Conservation (phyloP, 2,329 filamentous ascomycete species). For the Pyrenophora teres region DNA sequence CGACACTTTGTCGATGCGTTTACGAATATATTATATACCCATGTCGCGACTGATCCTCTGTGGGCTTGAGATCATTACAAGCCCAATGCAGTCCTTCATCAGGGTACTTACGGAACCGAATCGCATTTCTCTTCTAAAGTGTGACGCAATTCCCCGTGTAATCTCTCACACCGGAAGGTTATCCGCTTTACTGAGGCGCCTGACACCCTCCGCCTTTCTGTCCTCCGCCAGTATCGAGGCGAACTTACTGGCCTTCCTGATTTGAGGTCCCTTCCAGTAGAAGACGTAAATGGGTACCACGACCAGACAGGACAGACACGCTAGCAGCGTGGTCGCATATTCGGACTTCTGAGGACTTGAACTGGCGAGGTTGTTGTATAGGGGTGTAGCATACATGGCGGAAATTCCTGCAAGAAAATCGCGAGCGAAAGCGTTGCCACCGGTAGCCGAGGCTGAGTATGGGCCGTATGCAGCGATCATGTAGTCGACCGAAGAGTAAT, state of each 20-base stretch:
- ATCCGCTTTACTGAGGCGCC: slow-evolving; percentile 27
- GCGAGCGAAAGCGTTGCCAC: slow-evolving; percentile 74
- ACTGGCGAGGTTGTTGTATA: slow-evolving; percentile 48
- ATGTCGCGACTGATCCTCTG: too few relatives aligned
- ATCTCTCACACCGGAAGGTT: slow-evolving; percentile 10
- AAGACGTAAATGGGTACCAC: slow-evolving; percentile 50
- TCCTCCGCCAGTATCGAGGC: slow-evolving; percentile 45
- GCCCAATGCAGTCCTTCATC: too few relatives aligned
- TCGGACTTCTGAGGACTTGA: slow-evolving; percentile 49
- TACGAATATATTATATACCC: too few relatives aligned
- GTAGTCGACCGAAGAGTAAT: slow-evolving; percentile 78
- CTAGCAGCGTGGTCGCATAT: slow-evolving; percentile 60
- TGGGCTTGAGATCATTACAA: too few relatives aligned
- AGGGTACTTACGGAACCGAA: too few relatives aligned
- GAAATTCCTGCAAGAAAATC: slow-evolving; percentile 75
- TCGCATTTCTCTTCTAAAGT: too few relatives aligned
- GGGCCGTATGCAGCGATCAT: slow-evolving; percentile 76
- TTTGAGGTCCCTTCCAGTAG: slow-evolving; percentile 58
- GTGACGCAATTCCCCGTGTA: too few relatives aligned
- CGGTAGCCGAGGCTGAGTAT: slow-evolving; percentile 74
- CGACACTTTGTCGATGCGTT: too few relatives aligned
- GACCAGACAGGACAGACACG: slow-evolving; percentile 53
- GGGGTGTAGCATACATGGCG: slow-evolving; percentile 67
- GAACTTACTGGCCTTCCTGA: slow-evolving; percentile 59
- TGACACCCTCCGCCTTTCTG: slow-evolving; percentile 25